Percentiles rank a stretch among this genome's conserved stretches.
phyloP scores from a whole-genome alignment of 345 rosid genomes.

The Eucalyptus erythrocorys region DNA sequence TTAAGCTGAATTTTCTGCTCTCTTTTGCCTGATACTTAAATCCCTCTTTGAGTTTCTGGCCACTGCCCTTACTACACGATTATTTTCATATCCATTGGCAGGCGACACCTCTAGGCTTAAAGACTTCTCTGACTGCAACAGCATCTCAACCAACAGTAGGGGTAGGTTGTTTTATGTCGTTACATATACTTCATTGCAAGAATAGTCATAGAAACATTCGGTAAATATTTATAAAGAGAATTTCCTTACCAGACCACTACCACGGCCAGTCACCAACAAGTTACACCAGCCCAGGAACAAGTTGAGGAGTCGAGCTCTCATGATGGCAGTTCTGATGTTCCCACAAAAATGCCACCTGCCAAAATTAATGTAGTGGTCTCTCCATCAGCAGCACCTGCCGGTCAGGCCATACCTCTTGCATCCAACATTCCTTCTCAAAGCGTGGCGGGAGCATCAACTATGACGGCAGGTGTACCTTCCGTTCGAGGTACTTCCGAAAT shows the following conservation, averaged over 20 bases:
- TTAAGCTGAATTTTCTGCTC: background rate
- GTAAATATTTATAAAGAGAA: background rate
- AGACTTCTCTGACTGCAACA: background rate
- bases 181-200: background rate
- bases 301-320: conserved; percentile 54
- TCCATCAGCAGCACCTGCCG: conserved; percentile 55
- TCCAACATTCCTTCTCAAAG: conserved; percentile 37
- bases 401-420: conserved; percentile 35
- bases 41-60: background rate
- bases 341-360: conserved; percentile 47
- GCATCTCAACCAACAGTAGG: background rate
- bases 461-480: conserved; percentile 35
- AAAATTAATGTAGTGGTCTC: conserved; percentile 46
- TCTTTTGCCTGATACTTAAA: background rate
- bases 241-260: conserved; percentile 34
- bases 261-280: conserved; percentile 30
- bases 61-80: background rate
- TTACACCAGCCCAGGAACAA: conserved; percentile 48
- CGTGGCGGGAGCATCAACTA: conserved; percentile 23
- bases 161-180: background rate
- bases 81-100: background rate
- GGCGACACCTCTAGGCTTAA: background rate
- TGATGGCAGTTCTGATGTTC: conserved; percentile 55
- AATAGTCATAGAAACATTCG: background rate
- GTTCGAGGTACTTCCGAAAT: conserved; percentile 47